Evolutionary conservation across 768 basidiomycete species (phyloP).

Genomic region (Serendipita sp.): DNA sequence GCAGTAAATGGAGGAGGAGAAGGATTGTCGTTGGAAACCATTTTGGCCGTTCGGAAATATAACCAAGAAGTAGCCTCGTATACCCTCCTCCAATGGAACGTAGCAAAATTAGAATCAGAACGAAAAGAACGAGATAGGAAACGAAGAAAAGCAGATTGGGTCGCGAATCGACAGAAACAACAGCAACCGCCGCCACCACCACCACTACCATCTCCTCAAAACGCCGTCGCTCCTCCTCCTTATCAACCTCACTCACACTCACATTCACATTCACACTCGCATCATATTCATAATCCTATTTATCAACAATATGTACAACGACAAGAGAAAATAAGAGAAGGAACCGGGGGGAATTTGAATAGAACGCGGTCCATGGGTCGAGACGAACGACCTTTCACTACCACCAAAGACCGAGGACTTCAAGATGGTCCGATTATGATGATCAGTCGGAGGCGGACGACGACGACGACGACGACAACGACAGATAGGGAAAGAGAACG

Average conservation of each 20-base stretch:
- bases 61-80: constrained; percentile 24
- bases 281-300: too few relatives aligned
- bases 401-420: neutral
- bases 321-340: too few relatives aligned
- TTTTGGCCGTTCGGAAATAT: constrained; percentile 17
- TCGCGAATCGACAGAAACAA: neutral
- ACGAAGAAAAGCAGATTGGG: neutral
- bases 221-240: too few relatives aligned
- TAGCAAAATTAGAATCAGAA: constrained; percentile 9
- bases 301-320: too few relatives aligned
- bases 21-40: neutral
- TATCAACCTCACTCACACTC: too few relatives aligned
- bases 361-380: neutral
- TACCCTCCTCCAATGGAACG: constrained; percentile 25
- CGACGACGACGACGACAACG: too few relatives aligned
- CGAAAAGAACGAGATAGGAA: neutral
- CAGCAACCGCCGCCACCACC: too few relatives aligned
- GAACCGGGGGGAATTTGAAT: neutral
- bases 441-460: neutral
- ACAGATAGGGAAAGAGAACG: too few relatives aligned
- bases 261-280: too few relatives aligned
- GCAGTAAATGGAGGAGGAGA: too few relatives aligned
- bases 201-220: too few relatives aligned
- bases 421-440: neutral
- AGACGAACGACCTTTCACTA: neutral